These are phyloP conservation scores for Diaporthe sp. DNA, from an alignment of 2,329 filamentous ascomycete species.

Conservation along the genomic window DNA sequence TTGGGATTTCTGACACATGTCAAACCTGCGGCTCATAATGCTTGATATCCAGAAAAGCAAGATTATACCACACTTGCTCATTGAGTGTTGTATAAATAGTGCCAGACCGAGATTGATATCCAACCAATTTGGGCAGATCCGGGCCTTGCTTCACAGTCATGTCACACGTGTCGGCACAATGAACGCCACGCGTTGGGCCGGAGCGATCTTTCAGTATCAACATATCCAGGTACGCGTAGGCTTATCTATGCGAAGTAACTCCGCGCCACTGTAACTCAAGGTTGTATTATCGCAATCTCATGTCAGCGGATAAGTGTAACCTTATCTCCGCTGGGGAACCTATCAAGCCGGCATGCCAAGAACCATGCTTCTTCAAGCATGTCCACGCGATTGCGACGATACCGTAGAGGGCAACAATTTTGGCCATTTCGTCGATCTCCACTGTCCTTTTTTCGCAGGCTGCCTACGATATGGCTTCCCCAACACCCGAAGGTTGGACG, in stretches of 20 bases:
- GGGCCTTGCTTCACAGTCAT: background rate
- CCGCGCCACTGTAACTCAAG: background rate
- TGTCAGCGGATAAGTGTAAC: background rate
- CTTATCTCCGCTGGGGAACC: conserved; percentile 1
- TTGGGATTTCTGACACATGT: background rate
- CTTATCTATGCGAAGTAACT: conserved; percentile 1
- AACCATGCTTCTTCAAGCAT: background rate
- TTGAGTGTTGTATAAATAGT: no score
- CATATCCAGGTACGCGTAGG: background rate
- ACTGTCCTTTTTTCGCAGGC: background rate
- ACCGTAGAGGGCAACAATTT: background rate
- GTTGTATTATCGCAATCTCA: background rate
- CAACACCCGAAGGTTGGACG: background rate
- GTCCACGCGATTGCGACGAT: background rate
- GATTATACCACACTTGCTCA: background rate
- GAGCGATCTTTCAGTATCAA: background rate
- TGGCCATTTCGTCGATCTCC: background rate
- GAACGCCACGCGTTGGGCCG: background rate
- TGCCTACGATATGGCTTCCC: background rate
- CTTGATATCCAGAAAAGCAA: background rate
- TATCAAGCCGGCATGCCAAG: conserved; percentile 15
- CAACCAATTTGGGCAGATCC: background rate
- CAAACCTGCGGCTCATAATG: no score
- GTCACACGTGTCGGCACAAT: background rate
- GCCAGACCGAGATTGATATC: no score